These are phyloP conservation scores for Clonostachys sp. DNA, from an alignment of 2,329 filamentous ascomycete genomes.

Conservation along the genomic window DNA sequence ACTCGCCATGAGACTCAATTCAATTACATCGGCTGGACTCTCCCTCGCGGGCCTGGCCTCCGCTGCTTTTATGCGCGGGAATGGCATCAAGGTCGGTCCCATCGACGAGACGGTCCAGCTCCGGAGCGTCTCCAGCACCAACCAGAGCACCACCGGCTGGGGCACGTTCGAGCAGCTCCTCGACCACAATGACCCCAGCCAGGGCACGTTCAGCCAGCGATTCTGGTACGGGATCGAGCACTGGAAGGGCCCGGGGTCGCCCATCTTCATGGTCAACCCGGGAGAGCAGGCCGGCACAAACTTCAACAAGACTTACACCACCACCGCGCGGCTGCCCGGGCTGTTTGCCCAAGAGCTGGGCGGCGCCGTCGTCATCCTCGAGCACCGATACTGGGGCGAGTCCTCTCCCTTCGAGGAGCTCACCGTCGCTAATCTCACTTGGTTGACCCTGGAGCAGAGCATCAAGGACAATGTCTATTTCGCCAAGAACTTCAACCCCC, in stretches of 20 bases:
- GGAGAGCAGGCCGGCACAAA: conserved; percentile 60
- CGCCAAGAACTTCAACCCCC: conserved; percentile 63
- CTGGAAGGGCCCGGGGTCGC: conserved; percentile 71
- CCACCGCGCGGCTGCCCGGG: conserved; percentile 66
- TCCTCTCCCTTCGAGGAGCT: conserved; percentile 64
- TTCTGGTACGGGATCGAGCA: conserved; percentile 77
- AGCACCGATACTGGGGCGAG: conserved; percentile 79
- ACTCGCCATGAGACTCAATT: too few relatives aligned
- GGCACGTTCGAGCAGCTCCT: conserved; percentile 48
- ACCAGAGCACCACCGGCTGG: not conserved
- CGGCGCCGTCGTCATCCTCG: conserved; percentile 71
- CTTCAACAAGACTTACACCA: conserved; percentile 55
- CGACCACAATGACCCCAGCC: conserved; percentile 50
- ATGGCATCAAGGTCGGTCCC: not conserved
- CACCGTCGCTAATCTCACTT: conserved; percentile 62
- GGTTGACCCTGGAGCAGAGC: conserved; percentile 74
- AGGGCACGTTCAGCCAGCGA: conserved; percentile 61
- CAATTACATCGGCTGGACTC: not conserved
- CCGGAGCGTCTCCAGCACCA: not conserved
- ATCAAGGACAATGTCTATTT: conserved; percentile 75
- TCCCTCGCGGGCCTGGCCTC: not conserved
- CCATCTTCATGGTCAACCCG: conserved; percentile 63
- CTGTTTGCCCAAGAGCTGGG: conserved; percentile 62
- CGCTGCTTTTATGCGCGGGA: conserved; percentile 1
- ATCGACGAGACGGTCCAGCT: not conserved